Conservation (phyloP, 2,329 filamentous ascomycete genomes). For the Byssothecium circinans region DNA sequence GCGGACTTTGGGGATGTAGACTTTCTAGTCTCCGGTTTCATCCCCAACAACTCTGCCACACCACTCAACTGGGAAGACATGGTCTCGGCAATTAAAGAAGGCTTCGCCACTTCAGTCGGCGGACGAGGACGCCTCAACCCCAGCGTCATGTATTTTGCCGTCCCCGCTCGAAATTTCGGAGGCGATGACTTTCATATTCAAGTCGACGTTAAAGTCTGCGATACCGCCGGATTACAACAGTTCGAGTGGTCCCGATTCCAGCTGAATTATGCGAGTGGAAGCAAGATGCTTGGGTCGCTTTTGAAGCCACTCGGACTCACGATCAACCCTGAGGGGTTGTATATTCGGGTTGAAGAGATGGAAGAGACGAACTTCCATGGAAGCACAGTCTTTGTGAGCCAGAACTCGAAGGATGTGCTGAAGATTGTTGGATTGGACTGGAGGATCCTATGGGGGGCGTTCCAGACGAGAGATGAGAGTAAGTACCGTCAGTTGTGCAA, state of each 20-base stretch:
- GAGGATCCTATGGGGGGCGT: slow-evolving; percentile 19
- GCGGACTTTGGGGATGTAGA: slow-evolving; percentile 27
- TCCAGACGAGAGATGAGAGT: slow-evolving; percentile 23
- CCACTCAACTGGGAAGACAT: slow-evolving; percentile 16
- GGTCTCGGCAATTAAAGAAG: slow-evolving; percentile 17
- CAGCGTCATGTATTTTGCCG: slow-evolving; percentile 28
- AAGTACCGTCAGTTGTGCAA: slow-evolving; percentile 1
- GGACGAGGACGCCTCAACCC: slow-evolving; percentile 15
- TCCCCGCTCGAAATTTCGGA: slow-evolving; percentile 8
- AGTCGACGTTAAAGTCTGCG: slow-evolving; percentile 31
- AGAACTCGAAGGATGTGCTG: slow-evolving; percentile 22
- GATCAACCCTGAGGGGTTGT: slow-evolving; percentile 24
- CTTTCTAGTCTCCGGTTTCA: slow-evolving; percentile 23
- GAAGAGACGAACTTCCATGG: slow-evolving; percentile 22
- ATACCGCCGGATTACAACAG: slow-evolving; percentile 7
- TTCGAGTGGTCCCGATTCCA: slow-evolving; percentile 29
- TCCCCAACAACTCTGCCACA: slow-evolving; percentile 3
- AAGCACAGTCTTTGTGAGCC: slow-evolving; percentile 27
- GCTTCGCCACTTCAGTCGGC: slow-evolving; percentile 20
- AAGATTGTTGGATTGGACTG: slow-evolving; percentile 21
- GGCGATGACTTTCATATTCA: slow-evolving; percentile 21
- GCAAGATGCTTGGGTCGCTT: slow-evolving; percentile 29
- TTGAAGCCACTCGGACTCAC: slow-evolving; percentile 30
- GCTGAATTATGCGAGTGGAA: slow-evolving; percentile 24
- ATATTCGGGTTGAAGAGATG: slow-evolving; percentile 28